These are phyloP conservation scores for Boletellus emodensis DNA, from an alignment of 768 basidiomycete genomes.

Conservation along the genomic window DNA sequence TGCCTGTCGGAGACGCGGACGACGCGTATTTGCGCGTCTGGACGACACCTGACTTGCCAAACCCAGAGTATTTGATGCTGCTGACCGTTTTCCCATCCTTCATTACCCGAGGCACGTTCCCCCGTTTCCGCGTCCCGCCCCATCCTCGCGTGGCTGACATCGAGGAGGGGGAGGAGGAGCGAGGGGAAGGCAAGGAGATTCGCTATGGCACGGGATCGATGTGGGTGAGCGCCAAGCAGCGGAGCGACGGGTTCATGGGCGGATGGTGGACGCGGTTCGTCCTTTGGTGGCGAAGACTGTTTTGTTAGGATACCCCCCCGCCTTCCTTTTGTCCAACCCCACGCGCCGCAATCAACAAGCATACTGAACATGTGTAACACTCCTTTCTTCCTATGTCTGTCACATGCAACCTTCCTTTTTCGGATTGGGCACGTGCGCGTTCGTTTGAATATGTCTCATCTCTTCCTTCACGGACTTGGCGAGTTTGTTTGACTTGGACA, in stretches of 20 bases:
- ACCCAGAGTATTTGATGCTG: conserved; percentile 68
- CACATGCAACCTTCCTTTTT: conserved; percentile 13
- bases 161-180: conserved; percentile 64
- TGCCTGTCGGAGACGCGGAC: conserved; percentile 30
- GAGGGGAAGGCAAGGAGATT: conserved; percentile 52
- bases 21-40: conserved; percentile 69
- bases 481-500: conserved; percentile 26
- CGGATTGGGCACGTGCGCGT: conserved; percentile 8
- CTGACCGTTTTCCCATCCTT: conserved; percentile 75
- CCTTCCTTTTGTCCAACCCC: neutral
- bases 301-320: conserved; percentile 51
- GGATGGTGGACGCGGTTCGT: conserved; percentile 76
- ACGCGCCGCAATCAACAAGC: conserved; percentile 7
- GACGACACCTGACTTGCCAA: conserved; percentile 75
- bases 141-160: conserved; percentile 49
- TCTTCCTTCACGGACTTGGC: conserved; percentile 6
- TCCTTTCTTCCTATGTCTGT: conserved; percentile 27
- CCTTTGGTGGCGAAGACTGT: conserved; percentile 75
- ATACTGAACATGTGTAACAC: conserved; percentile 35
- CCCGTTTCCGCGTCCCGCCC: conserved; percentile 56
- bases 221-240: conserved; percentile 64
- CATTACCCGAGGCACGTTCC: conserved; percentile 63
- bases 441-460: conserved; percentile 21
- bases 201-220: conserved; percentile 80
- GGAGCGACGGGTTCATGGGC: conserved; percentile 67